Percentiles rank a stretch among this genome's conserved stretches.
These are phyloP conservation scores for Tuber aestivum DNA, from an alignment of 495 filamentous ascomycete genomes.

Conservation along the genomic window DNA sequence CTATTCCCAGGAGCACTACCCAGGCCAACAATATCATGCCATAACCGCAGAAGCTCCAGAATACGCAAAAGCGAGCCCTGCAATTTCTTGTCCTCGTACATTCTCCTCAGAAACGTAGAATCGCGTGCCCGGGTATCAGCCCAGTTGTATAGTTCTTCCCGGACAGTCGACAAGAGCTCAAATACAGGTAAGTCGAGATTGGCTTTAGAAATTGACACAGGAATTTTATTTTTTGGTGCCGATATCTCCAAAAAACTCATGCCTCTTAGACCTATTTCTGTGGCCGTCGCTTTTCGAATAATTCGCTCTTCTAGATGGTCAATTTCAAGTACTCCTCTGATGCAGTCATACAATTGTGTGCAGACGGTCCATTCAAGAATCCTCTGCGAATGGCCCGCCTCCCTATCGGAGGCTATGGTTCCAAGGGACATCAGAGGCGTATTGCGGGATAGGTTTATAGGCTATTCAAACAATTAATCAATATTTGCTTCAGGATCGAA, in stretches of 20 bases:
- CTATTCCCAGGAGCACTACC: constrained; percentile 25
- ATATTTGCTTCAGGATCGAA: neutral
- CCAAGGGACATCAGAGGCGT: constrained; percentile 47
- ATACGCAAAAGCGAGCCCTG: constrained; percentile 9
- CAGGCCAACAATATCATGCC: constrained; percentile 42
- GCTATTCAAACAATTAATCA: constrained; percentile 49
- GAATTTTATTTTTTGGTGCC: constrained; percentile 20
- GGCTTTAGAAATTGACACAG: constrained; percentile 10
- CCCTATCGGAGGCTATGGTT: neutral
- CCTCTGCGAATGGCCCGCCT: constrained; percentile 18
- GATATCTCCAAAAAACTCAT: constrained; percentile 40
- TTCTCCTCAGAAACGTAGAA: neutral
- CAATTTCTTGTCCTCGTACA: neutral
- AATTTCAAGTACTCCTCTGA: constrained; percentile 23
- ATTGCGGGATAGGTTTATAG: constrained; percentile 62
- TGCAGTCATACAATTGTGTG: constrained; percentile 22
- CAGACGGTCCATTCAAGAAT: constrained; percentile 3
- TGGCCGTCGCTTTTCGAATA: constrained; percentile 28
- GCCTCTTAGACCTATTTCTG: constrained; percentile 22
- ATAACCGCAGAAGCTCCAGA: constrained; percentile 29
- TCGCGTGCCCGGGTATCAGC: neutral
- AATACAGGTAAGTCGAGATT: constrained; percentile 32
- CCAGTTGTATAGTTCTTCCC: neutral
- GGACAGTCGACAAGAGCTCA: constrained; percentile 32
- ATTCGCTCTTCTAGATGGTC: constrained; percentile 24